phyloP scores from a whole-genome alignment of 345 rosid species.

The Hypericum androsaemum region DNA sequence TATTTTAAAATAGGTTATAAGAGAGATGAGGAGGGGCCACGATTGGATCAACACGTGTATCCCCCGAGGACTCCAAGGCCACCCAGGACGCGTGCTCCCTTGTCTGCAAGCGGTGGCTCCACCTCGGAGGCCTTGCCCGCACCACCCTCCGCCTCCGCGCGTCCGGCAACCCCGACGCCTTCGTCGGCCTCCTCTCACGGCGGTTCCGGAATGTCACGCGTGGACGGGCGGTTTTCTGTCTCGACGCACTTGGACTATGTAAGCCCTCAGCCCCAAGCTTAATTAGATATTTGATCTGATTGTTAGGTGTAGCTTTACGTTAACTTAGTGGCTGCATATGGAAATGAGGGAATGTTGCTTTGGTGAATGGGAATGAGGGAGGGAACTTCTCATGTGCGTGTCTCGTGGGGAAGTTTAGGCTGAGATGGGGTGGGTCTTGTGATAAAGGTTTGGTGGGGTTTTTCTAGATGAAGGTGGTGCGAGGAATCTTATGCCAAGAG shows the following conservation, averaged over 20 bases:
- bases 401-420: too few relatives aligned
- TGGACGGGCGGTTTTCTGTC: constrained; percentile 67
- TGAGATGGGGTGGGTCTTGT: too few relatives aligned
- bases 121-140: constrained; percentile 67
- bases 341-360: too few relatives aligned
- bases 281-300: too few relatives aligned
- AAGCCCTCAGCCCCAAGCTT: constrained; percentile 1
- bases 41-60: constrained; percentile 61
- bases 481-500: too few relatives aligned
- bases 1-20: too few relatives aligned
- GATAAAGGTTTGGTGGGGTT: too few relatives aligned
- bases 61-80: constrained; percentile 63
- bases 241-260: constrained; percentile 34
- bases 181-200: constrained; percentile 50
- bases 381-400: too few relatives aligned
- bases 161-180: constrained; percentile 52
- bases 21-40: constrained; percentile 57
- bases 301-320: too few relatives aligned
- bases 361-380: too few relatives aligned
- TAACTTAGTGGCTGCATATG: too few relatives aligned
- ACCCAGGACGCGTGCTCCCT: constrained; percentile 77
- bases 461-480: too few relatives aligned
- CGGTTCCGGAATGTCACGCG: constrained; percentile 50
- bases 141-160: constrained; percentile 82
- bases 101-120: constrained; percentile 84